Evolutionary conservation across 2,329 filamentous ascomycete species (phyloP).

Genomic region (Paradendryphiella salina): DNA sequence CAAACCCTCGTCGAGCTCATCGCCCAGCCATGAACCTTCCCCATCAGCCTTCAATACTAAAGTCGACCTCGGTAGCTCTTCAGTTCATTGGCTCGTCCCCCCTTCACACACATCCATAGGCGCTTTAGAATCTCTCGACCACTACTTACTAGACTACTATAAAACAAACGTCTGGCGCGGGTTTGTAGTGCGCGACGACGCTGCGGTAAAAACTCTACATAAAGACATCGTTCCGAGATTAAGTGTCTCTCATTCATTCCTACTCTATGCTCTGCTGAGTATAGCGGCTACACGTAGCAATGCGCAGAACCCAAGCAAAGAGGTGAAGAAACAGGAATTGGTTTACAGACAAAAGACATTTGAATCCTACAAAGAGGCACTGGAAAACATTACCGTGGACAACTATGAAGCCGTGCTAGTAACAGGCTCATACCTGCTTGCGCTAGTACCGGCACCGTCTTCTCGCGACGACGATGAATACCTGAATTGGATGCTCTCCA

Average conservation of each 20-base stretch:
- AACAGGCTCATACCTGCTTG: slow-evolving; percentile 31
- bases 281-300: slow-evolving; percentile 33
- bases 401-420: slow-evolving; percentile 41
- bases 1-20: not conserved
- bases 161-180: slow-evolving; percentile 29
- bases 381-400: slow-evolving; percentile 35
- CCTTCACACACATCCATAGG: slow-evolving; percentile 26
- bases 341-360: slow-evolving; percentile 38
- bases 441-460: slow-evolving; percentile 25
- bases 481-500: slow-evolving; percentile 30
- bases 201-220: slow-evolving; percentile 21
- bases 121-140: slow-evolving; percentile 22
- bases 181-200: slow-evolving; percentile 28
- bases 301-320: slow-evolving; percentile 13
- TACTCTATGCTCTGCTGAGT: slow-evolving; percentile 36
- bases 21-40: not conserved
- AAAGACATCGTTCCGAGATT: slow-evolving; percentile 29
- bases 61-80: slow-evolving; percentile 21
- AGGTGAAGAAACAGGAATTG: slow-evolving; percentile 19
- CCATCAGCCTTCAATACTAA: not conserved
- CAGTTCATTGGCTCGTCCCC: slow-evolving; percentile 22
- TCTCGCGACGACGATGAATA: slow-evolving; percentile 11
- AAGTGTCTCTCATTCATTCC: slow-evolving; percentile 25
- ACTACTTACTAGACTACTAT: slow-evolving; percentile 35
- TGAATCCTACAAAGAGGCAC: slow-evolving; percentile 28